phyloP scores from a whole-genome alignment of 2,329 filamentous ascomycete species.

The Intubia oerlemansii region DNA sequence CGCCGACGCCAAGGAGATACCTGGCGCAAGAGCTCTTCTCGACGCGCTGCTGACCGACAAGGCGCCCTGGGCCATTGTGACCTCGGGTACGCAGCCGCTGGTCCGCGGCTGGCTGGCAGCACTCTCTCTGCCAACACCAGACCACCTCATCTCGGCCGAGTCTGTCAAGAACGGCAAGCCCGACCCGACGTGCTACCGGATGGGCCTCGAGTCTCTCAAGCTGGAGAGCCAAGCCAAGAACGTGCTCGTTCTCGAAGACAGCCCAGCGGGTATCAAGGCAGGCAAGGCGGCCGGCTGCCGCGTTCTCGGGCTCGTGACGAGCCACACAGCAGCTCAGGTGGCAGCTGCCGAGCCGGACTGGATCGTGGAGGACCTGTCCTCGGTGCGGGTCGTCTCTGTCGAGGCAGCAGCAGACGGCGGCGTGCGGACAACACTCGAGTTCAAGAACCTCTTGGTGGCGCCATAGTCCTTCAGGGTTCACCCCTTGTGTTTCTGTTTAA shows the following conservation, averaged over 20 bases:
- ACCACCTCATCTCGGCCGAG: constrained; percentile 52
- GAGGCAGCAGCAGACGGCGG: constrained; percentile 28
- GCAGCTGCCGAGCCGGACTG: constrained; percentile 64
- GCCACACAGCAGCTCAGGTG: constrained; percentile 54
- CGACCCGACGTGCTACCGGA: constrained; percentile 50
- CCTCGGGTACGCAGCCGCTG: constrained; percentile 46
- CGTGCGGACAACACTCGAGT: constrained; percentile 31
- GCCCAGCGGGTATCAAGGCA: constrained; percentile 62
- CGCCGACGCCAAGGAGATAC: constrained; percentile 62
- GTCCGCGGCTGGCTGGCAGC: constrained; percentile 52
- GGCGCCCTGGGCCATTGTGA: constrained; percentile 73
- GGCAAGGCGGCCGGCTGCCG: constrained; percentile 74
- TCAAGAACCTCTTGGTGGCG: constrained; percentile 34
- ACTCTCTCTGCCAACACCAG: constrained; percentile 41
- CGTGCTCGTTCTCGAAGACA: constrained; percentile 71
- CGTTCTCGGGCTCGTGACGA: constrained; percentile 69
- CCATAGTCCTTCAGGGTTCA: neutral
- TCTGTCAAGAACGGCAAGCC: constrained; percentile 58
- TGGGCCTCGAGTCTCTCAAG: constrained; percentile 42
- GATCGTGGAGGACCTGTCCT: constrained; percentile 61
- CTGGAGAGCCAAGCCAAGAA: constrained; percentile 18
- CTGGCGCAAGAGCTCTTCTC: constrained; percentile 56
- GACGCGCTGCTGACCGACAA: constrained; percentile 34
- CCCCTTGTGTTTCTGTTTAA: neutral
- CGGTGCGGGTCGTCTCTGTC: constrained; percentile 40